These are phyloP conservation scores for Lactarius akahatsu DNA, from an alignment of 768 basidiomycete genomes.

Conservation along the genomic window DNA sequence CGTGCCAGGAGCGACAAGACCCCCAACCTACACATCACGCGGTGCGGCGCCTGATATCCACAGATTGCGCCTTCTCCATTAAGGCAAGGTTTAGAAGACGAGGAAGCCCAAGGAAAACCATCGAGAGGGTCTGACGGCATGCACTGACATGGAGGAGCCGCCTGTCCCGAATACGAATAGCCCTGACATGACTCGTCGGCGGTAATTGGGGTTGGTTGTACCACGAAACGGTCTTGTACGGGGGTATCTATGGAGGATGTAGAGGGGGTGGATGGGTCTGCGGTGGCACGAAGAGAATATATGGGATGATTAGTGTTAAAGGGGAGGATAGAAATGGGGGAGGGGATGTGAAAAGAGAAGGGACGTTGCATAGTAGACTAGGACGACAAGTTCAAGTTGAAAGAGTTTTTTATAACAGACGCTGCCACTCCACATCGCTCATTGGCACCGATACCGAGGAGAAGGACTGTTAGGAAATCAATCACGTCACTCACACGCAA, in stretches of 20 bases:
- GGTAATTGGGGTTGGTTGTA: constrained; percentile 11
- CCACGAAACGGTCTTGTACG: constrained; percentile 6
- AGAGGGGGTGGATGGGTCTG: constrained; percentile 1
- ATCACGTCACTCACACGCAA: constrained; percentile 1
- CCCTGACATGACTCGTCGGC: constrained; percentile 8
- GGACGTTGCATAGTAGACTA: constrained; percentile 6
- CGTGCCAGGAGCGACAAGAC: background rate
- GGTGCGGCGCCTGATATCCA: constrained; percentile 15
- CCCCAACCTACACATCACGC: constrained; percentile 15
- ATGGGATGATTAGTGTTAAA: background rate
- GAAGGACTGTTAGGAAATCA: constrained; percentile 5
- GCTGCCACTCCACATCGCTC: background rate
- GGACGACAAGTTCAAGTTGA: background rate
- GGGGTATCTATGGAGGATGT: constrained; percentile 17
- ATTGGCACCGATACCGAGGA: constrained; percentile 5
- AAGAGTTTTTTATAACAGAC: background rate
- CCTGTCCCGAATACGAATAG: constrained; percentile 10
- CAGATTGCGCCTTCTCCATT: constrained; percentile 19
- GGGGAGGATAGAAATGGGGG: background rate
- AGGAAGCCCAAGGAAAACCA: background rate
- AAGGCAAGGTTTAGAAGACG: constrained; percentile 12
- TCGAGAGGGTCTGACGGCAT: constrained; percentile 14
- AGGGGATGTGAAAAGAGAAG: background rate
- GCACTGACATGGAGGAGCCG: background rate
- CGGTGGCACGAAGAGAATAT: background rate